phyloP scores from a whole-genome alignment of 2,329 filamentous ascomycete species.

The Botryotinia globosa region DNA sequence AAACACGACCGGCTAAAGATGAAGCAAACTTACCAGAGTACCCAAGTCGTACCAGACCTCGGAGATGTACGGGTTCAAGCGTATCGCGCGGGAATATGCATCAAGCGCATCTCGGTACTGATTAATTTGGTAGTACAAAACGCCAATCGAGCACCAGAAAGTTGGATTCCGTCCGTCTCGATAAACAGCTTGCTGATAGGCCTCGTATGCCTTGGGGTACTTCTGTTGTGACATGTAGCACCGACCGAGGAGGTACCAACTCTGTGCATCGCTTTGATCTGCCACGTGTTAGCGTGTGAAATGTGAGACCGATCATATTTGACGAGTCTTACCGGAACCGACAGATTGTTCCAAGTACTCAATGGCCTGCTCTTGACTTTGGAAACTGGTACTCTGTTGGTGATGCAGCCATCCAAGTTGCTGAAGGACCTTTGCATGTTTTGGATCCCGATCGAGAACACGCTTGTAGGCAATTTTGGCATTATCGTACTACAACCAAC shows the following conservation, averaged over 20 bases:
- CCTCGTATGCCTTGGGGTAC: constrained; percentile 97
- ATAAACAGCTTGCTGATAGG: constrained; percentile 98
- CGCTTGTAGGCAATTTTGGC: constrained; percentile 90
- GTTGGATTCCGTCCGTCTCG: constrained; percentile 96
- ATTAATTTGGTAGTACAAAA: constrained; percentile 99
- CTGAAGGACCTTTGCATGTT: constrained; percentile 96
- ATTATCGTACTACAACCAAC: constrained; percentile 69
- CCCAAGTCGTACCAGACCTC: constrained; percentile 99
- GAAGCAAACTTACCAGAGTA: constrained; percentile 69
- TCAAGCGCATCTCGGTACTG: constrained; percentile 97
- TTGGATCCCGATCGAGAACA: constrained; percentile 90
- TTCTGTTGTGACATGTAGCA: constrained; percentile 99
- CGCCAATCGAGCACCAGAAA: constrained; percentile 99
- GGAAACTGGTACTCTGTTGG: constrained; percentile 87
- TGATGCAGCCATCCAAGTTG: constrained; percentile 98
- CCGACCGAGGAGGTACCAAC: constrained; percentile 95
- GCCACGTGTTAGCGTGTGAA: constrained; percentile 39
- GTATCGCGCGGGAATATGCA: constrained; percentile 94
- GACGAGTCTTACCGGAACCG: constrained; percentile 66
- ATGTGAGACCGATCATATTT: constrained; percentile 28
- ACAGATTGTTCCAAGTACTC: constrained; percentile 98
- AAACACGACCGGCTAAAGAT: constrained; percentile 28
- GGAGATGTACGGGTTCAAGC: constrained; percentile 95
- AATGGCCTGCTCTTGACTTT: constrained; percentile 92
- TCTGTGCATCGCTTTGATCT: constrained; percentile 95